Base-by-base conservation (phyloP, 2,329 filamentous ascomycete species). In the Pyrenochaeta sp. region DNA sequence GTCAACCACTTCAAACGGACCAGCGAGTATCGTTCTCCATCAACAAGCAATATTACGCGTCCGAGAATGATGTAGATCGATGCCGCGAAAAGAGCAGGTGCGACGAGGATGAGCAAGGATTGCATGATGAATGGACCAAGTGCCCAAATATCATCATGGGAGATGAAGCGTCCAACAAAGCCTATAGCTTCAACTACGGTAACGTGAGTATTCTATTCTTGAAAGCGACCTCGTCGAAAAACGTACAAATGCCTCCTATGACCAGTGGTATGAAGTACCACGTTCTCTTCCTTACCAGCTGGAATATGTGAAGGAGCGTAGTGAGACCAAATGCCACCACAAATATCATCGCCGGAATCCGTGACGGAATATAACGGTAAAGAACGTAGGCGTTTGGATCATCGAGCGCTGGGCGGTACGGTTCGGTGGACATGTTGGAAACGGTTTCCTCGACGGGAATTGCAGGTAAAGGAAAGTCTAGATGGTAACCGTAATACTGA, bases 181-280 rank as follows among this genome's bases (percentile, higher is more conserved):
- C 79, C 80, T 18, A 81, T 59, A 0, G 67, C 58, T 59, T 82
- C 79, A 43, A 80, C 77, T 81, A 31, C 18, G 3, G 8, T 15
- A 17, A 20, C 17, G 15, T 45, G 10, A 41, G 28, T 14, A 7
- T 20, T 7, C 15, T 21, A 21, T 17, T 19, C n/a, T 17, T 1
- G 24, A 23, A 17, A 1, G n/a, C 2, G 15, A 14, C 5, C 11
- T 13, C 10, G 11, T 7, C 28, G 13, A 19, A 6, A 30, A 2
- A 63, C 69, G 41, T 68, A 81, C 78, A 79, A 6, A 76, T 31
- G 17, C 76, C 75, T 22, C 79, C 79, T 10, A 82, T 55, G 3
- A 77, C 46, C 27, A 82, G 76, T 0, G 80, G 76, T 3, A 78
- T 73, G 49, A 79, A 77, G 56, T 77, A 81, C 75, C 76, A 81